Evolutionary conservation across 2,329 filamentous ascomycete species (phyloP), one percentile per base, ranked within the genome.

Genomic region (Mycosphaerella sp.): DNA sequence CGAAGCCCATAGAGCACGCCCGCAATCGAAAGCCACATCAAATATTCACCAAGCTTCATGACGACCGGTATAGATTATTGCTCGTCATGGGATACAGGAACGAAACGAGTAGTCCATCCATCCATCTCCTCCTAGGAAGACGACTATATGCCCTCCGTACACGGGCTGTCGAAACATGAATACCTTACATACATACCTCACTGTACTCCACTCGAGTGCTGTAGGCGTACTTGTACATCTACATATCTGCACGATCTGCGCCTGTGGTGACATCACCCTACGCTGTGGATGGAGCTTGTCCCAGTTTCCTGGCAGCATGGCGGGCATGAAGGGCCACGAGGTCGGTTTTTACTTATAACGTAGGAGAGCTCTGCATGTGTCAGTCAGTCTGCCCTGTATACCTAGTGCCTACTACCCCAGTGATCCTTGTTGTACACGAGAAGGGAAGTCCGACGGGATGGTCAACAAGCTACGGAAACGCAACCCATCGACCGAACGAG

Each of bases 251-350:
- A 41, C 30, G 39, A 50, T 44, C 35, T 50, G 41, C 40, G 17
- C 21, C 34, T 9, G 2, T 37, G 32, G 48, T 50, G 41, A 44
- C 48, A 50, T 50, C 48, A 44, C 17, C 30, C 41, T 17, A 50
- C 40, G 41, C 34, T 37, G 48, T 42, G 48, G 39, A 36, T 49
- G 39, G 45, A 49, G 45, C 45, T 49, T 42, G 45, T 49, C 45
- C 45, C 37, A 42, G 45, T 49, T 49, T 49, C 45, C 27, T 36
- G 45, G 41, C 45, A 49, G 35, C 45, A 49, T 49, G 45, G 44
- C 45, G 45, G 25, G 39, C 39, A 49, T 28, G 45, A 49, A 37
- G 12, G 36, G 45, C 28, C 27, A 49, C 27, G 45, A 27, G 37
- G 37, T 36, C 17, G 28, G 36, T 37, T 48, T 27, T 21, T 35